Evolutionary conservation across 73 alveolate genomes (phyloP), one percentile per base, ranked within the genome.

Genomic region (Paramecium caudatum): DNA sequence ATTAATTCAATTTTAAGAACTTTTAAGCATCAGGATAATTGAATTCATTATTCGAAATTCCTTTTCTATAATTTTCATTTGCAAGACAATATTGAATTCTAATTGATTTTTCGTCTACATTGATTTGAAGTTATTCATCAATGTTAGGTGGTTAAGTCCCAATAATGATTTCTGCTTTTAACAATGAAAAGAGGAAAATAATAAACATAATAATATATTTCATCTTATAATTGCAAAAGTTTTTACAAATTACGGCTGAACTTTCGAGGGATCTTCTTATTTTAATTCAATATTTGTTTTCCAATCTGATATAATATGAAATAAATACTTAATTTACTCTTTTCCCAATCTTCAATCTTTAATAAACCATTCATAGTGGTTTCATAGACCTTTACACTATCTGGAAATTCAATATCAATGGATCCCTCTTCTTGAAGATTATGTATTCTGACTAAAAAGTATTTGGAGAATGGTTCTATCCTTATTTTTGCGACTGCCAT

Each of bases 1-100:
- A 25, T 21, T 65, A 6, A 65, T 65, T 65, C 34, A 65, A 65
- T 33, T 30, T 6, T 3, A 27, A 32, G 8, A 65, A 65, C 1
- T 36, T 16, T 65, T 65, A 25, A 10, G 49, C 33, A 65, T 65
- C 34, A 32, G 83, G 83, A 36, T 65, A 65, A 36, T 65, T 65
- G 83, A 65, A 65, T 65, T 65, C 50, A 65, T 16, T 65, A 10
- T 30, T 65, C 17, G 32, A 32, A 55, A 55, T 37, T 21, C 80
- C 80, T 27, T 21, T 55, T 5, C 30, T 23, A 55, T 55, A 55
- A 27, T 55, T 27, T 10, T 55, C 80, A 27, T 37, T 27, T 23
- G 25, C 23, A 13, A 55, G 30, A 23, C 80, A 46, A 46, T 46
- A 46, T 13, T 21, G 10, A 1, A 55, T 55, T 55, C 80, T 6